Percentiles rank a stretch among this genome's conserved stretches.
These are phyloP conservation scores for Onygena corvina DNA, from an alignment of 2,329 filamentous ascomycete species.

Conservation along the genomic window DNA sequence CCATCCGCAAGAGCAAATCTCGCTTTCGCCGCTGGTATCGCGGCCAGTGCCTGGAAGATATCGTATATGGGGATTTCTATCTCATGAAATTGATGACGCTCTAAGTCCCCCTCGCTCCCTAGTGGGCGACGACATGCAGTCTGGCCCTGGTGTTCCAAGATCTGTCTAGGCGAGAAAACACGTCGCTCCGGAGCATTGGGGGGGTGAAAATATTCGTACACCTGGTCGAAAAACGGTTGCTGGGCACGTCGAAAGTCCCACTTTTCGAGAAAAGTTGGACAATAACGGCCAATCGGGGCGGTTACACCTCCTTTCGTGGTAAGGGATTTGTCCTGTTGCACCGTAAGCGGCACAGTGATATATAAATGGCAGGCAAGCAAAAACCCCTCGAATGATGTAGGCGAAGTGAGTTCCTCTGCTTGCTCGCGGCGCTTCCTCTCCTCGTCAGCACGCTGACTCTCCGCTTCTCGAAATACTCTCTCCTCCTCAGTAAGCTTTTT, in stretches of 20 bases:
- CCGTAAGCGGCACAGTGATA: slow-evolving; percentile 3
- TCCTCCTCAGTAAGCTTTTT: slow-evolving; percentile 1
- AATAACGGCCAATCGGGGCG: slow-evolving; percentile 5
- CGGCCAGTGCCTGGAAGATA: not conserved
- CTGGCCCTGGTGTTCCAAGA: not conserved
- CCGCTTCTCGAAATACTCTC: not conserved
- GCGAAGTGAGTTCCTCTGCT: slow-evolving; percentile 1
- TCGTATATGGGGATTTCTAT: slow-evolving; percentile 7
- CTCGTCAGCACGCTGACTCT: not conserved
- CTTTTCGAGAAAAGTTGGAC: slow-evolving; percentile 5
- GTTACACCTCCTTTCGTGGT: slow-evolving; percentile 7
- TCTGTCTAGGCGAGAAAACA: slow-evolving; percentile 2
- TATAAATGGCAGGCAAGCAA: slow-evolving; percentile 7
- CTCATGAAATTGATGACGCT: slow-evolving; percentile 3
- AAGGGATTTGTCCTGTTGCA: not conserved
- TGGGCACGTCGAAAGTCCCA: slow-evolving; percentile 6
- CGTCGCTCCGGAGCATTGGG: not conserved
- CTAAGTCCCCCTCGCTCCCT: slow-evolving; percentile 8
- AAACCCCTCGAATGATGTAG: slow-evolving; percentile 8
- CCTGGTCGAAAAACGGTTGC: slow-evolving; percentile 2
- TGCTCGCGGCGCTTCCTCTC: not conserved
- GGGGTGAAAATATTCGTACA: slow-evolving; percentile 4
- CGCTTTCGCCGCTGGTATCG: not conserved
- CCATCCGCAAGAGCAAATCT: slow-evolving; percentile 2
- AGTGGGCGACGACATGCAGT: not conserved